phyloP scores from a whole-genome alignment of 169 alveolate species.

The Eimeria sp. region DNA sequence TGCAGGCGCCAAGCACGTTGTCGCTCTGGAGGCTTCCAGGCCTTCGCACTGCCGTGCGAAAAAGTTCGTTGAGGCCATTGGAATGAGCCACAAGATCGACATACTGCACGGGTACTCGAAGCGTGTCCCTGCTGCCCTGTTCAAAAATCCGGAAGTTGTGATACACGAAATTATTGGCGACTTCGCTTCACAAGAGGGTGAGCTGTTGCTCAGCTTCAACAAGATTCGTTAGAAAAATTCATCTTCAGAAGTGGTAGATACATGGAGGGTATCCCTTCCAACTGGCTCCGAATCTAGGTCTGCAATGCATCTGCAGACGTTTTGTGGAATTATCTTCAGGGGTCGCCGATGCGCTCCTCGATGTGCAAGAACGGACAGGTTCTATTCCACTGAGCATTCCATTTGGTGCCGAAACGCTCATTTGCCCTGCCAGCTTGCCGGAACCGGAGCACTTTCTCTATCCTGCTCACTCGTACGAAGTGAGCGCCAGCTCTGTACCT shows the following conservation, averaged over 20 bases:
- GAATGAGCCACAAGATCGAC: conserved; percentile 69
- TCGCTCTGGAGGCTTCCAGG: conserved; percentile 90
- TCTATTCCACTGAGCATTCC: conserved; percentile 90
- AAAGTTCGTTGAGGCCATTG: conserved; percentile 67
- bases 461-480: conserved; percentile 80
- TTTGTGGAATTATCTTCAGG: conserved; percentile 80
- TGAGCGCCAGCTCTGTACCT: neutral
- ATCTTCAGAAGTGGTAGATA: neutral
- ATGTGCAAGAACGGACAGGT: conserved; percentile 89
- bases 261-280: neutral
- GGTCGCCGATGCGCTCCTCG: conserved; percentile 91
- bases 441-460: conserved; percentile 88
- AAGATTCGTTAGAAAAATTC: neutral
- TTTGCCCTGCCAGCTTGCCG: conserved; percentile 91
- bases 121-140: conserved; percentile 38
- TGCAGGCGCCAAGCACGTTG: conserved; percentile 93
- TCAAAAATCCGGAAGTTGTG: conserved; percentile 76
- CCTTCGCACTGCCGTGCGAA: conserved; percentile 63
- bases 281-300: neutral
- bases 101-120: conserved; percentile 55
- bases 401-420: conserved; percentile 89
- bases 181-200: conserved; percentile 94
- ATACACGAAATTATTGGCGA: conserved; percentile 93
- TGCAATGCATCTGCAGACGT: neutral
- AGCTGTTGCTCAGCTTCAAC: conserved; percentile 59